These are phyloP conservation scores for Debaryomyces fabryi DNA, from an alignment of 1,139 yeast genomes.

Conservation along the genomic window DNA sequence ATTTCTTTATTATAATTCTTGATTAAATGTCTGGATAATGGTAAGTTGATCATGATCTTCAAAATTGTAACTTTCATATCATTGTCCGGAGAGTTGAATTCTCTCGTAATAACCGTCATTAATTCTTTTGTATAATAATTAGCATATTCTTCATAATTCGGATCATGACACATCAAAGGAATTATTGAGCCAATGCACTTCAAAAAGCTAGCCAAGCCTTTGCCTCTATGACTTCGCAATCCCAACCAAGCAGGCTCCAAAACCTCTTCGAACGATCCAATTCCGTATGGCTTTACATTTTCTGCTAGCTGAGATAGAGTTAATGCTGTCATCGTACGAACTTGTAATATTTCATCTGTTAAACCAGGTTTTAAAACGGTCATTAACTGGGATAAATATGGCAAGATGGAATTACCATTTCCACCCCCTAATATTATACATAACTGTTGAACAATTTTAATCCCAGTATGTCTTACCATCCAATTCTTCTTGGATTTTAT, in stretches of 20 bases:
- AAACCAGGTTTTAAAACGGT: constrained; percentile 61
- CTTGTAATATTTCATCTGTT: constrained; percentile 71
- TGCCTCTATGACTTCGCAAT: constrained; percentile 75
- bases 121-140: constrained; percentile 78
- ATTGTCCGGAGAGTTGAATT: constrained; percentile 82
- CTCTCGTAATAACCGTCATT: constrained; percentile 66
- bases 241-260: constrained; percentile 85
- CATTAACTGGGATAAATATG: constrained; percentile 69
- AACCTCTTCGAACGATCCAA: constrained; percentile 73
- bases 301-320: constrained; percentile 81
- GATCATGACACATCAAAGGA: constrained; percentile 73
- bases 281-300: constrained; percentile 87
- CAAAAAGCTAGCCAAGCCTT: constrained; percentile 72
- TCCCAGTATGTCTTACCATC: constrained; percentile 89
- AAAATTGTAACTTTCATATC: constrained; percentile 83
- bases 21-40: constrained; percentile 33
- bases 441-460: constrained; percentile 74
- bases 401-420: constrained; percentile 56
- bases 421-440: constrained; percentile 73
- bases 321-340: constrained; percentile 69
- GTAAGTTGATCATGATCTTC: constrained; percentile 35
- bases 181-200: constrained; percentile 79
- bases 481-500: constrained; percentile 78
- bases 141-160: constrained; percentile 66
- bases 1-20: constrained; percentile 44